Evolutionary conservation across 805 yeast genomes (phyloP).

Genomic region (Kluyveromyces nonfermentans): DNA sequence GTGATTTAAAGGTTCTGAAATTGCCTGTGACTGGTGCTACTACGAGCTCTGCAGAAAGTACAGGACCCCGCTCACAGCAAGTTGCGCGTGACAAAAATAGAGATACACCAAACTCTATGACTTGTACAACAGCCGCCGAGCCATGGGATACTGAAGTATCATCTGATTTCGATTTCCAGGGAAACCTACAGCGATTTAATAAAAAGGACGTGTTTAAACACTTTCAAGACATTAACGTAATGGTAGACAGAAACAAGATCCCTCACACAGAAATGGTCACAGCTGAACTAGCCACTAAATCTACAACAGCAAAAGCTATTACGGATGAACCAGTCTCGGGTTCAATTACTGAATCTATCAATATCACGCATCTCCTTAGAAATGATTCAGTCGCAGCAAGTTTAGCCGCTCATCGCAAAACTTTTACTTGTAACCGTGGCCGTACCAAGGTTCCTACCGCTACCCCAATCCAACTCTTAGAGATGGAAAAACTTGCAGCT

Average conservation of each 20-base stretch:
- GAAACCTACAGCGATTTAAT: constrained; percentile 73
- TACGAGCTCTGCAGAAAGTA: too few species aligned
- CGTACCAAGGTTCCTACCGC: constrained; percentile 42
- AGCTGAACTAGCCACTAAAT: too few species aligned
- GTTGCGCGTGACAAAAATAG: constrained; percentile 11
- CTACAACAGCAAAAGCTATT: background rate
- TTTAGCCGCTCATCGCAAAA: constrained; percentile 8
- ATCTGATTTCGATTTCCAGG: constrained; percentile 74
- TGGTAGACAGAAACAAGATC: constrained; percentile 56
- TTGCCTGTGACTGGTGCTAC: constrained; percentile 10
- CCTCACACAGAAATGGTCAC: constrained; percentile 51
- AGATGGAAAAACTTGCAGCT: constrained; percentile 52
- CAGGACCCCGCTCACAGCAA: too few species aligned
- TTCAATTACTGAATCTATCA: constrained; percentile 29
- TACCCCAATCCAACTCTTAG: constrained; percentile 70
- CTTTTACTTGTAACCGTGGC: background rate
- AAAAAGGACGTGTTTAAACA: constrained; percentile 55
- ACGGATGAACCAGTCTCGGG: too few species aligned
- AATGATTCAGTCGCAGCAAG: constrained; percentile 9
- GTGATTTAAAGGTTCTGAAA: constrained; percentile 27
- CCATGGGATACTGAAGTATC: constrained; percentile 4
- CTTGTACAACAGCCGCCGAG: background rate
- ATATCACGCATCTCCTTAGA: constrained; percentile 28
- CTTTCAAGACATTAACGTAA: constrained; percentile 46
- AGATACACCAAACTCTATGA: constrained; percentile 1